Evolutionary conservation across 139 green algal genomes (phyloP), one percentile per base, ranked within the genome.

Genomic region (Nannochloris sp.): DNA sequence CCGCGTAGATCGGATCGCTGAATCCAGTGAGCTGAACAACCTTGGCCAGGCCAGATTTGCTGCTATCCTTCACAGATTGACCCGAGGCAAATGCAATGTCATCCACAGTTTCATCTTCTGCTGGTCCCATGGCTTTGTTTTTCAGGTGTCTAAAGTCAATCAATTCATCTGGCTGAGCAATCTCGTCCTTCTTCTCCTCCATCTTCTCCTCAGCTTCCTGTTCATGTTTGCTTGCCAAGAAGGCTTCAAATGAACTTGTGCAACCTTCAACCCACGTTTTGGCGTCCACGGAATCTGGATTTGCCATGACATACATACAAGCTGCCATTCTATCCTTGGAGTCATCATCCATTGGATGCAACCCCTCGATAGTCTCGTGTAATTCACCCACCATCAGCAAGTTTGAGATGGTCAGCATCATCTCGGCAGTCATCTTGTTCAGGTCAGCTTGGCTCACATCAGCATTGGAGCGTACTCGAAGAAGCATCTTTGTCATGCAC

Each of bases 21-120:
- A 99, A 91, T 16, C 93, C 93, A 8, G 93, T 98, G 23, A 99
- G 84, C 84, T 99, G 91, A 66, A 99, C 79, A 61, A 98, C 82
- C 48, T 90, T 84, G 75, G 92, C 90, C 4, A 96, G 84, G 16
- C 56, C 56, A 63, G 11, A 43, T 20, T 31, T 57, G 23, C 6
- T 46, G 9, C 36, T 28, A 4, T 23, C 63, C n/a, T n/a, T 43
- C 25, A 37, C 55, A 43, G 29, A 67, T 43, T 65, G 26, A 26
- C 59, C 74, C 0, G 74, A 72, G 8, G 70, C 70, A n/a, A 43
- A 29, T 5, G 70, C 65, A 31, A 75, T 25, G 20, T 74, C 70
- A 10, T 53, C 33, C n/a, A 51, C 45, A 23, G 60, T 63, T 45
- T 23, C 68, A 44, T 61, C 67, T 70, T 97, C 91, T 49, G 96